A percentile compares a stretch with the other conserved stretches of the same genome.
phyloP scores from a whole-genome alignment of 192 early-diverging fungal species.

The Coemansia sp. region DNA sequence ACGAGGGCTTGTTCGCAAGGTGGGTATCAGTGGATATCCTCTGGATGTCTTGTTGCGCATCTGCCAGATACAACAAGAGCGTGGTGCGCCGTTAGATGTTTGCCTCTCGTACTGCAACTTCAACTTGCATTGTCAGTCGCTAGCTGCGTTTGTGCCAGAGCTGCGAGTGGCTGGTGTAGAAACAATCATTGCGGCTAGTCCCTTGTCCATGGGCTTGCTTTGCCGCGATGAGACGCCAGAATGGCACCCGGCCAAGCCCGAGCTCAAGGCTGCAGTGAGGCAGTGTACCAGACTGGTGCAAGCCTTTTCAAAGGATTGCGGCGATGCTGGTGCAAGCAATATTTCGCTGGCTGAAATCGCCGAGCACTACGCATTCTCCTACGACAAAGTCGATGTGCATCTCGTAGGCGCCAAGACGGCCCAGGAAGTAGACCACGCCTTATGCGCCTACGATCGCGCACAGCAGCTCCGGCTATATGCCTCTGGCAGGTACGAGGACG shows the following conservation, averaged over 20 bases:
- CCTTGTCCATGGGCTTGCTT: conserved; percentile 73
- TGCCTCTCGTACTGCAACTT: conserved; percentile 74
- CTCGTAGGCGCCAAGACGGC: conserved; percentile 41
- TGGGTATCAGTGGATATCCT: conserved; percentile 76
- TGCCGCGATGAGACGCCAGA: conserved; percentile 55
- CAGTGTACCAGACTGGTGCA: conserved; percentile 53
- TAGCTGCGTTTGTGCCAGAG: conserved; percentile 56
- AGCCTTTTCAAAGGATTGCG: not conserved
- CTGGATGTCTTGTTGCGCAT: conserved; percentile 63
- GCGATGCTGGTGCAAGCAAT: not conserved
- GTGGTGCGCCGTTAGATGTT: conserved; percentile 62
- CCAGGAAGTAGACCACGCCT: conserved; percentile 28
- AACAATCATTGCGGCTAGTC: conserved; percentile 68
- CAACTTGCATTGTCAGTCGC: conserved; percentile 64
- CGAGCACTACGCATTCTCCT: conserved; percentile 39
- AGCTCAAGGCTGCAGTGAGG: conserved; percentile 56
- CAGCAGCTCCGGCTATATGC: conserved; percentile 1
- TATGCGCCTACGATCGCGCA: conserved; percentile 21
- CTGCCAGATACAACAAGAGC: conserved; percentile 59
- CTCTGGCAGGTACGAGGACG: conserved; percentile 19
- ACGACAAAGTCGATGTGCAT: conserved; percentile 24
- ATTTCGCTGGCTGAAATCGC: conserved; percentile 64
- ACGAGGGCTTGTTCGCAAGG: conserved; percentile 63
- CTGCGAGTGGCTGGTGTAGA: conserved; percentile 62
- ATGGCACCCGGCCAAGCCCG: conserved; percentile 72